Base-by-base conservation (phyloP, 495 filamentous ascomycete genomes). In the Tuber magnatum region DNA sequence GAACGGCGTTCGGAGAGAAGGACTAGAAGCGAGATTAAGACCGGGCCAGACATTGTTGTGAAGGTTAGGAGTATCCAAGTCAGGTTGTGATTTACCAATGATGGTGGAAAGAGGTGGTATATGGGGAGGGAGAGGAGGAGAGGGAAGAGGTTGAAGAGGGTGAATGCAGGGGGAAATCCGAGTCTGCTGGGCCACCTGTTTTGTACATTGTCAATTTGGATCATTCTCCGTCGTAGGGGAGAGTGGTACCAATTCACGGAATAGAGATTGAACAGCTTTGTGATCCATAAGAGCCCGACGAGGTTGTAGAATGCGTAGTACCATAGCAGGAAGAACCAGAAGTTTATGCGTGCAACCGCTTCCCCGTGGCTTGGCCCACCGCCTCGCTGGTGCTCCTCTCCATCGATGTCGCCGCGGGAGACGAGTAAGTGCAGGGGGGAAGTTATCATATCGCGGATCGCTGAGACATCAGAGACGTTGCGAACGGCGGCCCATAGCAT, bases 261-360 rank as follows among this genome's bases (percentile, higher is more conserved):
- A 82, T 91, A 91, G 39, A 91, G 84, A 81, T 91, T 91, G 81
- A 91, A 91, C 1, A 91, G 85, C 76, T 91, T 91, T 68, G 89
- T 91, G 70, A 91, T 89, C 89, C 89, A 91, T 42, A 90, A 86
- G 76, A 91, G 82, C 6, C 88, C 89, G 10, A 88, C 88, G 39
- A 90, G 80, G 78, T 88, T 89, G 82, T 91, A 91, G 80, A 89
- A 88, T 39, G 87, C 87, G 81, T 91, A 91, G 83, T 90, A 91
- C 61, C 90, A 85, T 28, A 88, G 86, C 5, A 91, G 84, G 82
- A 90, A 91, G 84, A 89, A 90, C 88, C 88, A 90, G 77, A 91
- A 91, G 83, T 90, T 90, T 75, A 91, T 86, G 69, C 86, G 86
- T 7, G 90, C 89, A 41, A 85, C 85, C 16, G 88, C 86, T 72